Conservation (phyloP, 2,329 filamentous ascomycete species). For the Aspergillus proliferans region DNA sequence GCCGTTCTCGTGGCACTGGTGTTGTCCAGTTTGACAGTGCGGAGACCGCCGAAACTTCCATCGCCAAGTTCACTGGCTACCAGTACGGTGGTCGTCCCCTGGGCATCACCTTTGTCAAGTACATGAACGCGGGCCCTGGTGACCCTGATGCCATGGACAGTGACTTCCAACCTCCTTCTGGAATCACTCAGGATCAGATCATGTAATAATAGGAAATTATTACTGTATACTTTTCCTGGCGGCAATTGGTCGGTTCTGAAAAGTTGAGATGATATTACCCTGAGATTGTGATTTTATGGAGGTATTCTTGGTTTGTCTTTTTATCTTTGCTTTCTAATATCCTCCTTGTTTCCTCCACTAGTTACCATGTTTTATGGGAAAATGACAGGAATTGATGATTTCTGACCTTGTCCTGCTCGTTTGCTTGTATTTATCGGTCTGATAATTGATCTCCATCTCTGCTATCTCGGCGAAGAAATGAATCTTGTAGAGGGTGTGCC, state of each 20-base stretch:
- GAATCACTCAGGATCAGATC: slow-evolving; percentile 94
- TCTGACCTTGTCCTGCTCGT: too few relatives aligned
- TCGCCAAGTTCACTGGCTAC: slow-evolving; percentile 95
- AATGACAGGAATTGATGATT: too few relatives aligned
- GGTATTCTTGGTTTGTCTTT: slow-evolving; percentile 4
- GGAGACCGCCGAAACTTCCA: slow-evolving; percentile 85
- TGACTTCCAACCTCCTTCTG: slow-evolving; percentile 53
- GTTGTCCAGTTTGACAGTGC: slow-evolving; percentile 87
- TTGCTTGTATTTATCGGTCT: too few relatives aligned
- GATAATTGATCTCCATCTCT: too few relatives aligned
- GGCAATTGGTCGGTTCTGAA: slow-evolving; percentile 2
- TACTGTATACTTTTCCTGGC: slow-evolving; percentile 3
- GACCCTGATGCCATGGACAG: slow-evolving; percentile 73
- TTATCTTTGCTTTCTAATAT: not conserved
- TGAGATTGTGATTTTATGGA: slow-evolving; percentile 1
- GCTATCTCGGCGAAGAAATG: too few relatives aligned
- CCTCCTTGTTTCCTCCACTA: not conserved
- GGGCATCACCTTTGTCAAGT: slow-evolving; percentile 89
- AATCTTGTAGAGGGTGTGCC: too few relatives aligned
- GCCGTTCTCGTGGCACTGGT: slow-evolving; percentile 86
- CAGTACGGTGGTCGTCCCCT: slow-evolving; percentile 94
- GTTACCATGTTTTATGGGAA: too few relatives aligned
- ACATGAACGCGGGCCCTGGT: slow-evolving; percentile 61
- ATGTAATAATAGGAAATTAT: slow-evolving; percentile 55
- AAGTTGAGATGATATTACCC: slow-evolving; percentile 7